Percentiles rank a stretch among this genome's conserved stretches.
These are phyloP conservation scores for Solanum hybrid DNA, from an alignment of 305 asterid genomes.

Conservation along the genomic window DNA sequence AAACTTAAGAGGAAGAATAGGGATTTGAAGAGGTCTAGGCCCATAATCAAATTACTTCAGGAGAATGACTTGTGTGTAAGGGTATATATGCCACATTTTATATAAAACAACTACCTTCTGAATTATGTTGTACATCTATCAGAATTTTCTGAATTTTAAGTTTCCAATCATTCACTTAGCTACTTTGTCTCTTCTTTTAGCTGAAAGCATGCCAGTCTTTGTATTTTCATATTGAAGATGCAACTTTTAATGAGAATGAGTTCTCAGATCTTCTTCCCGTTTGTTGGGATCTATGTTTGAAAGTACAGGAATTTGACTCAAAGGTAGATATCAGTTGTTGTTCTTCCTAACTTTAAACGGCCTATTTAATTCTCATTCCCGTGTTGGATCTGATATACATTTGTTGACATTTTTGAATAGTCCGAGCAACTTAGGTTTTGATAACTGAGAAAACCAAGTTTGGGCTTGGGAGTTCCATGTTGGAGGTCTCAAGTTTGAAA, in stretches of 20 bases:
- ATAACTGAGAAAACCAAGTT: not conserved
- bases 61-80: slow-evolving; percentile 79
- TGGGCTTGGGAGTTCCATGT: too few relatives aligned
- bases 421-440: not conserved
- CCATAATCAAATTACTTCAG: slow-evolving; percentile 72
- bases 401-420: not conserved
- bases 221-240: slow-evolving; percentile 88
- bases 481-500: too few relatives aligned
- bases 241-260: slow-evolving; percentile 75
- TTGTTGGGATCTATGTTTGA: too few relatives aligned
- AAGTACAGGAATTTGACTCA: too few relatives aligned
- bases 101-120: not conserved
- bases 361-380: not conserved
- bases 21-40: too few relatives aligned
- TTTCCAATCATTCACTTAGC: not conserved
- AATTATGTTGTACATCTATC: not conserved
- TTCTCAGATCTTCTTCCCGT: slow-evolving; percentile 56
- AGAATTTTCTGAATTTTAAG: slow-evolving; percentile 7
- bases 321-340: not conserved
- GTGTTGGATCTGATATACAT: not conserved
- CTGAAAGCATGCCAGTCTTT: slow-evolving; percentile 82
- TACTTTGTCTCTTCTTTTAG: slow-evolving; percentile 29
- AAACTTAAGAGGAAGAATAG: too few relatives aligned
- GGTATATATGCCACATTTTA: slow-evolving; percentile 36
- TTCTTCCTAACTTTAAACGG: not conserved